These are phyloP conservation scores for Paraphaeosphaeria sporulosa DNA, from an alignment of 2,329 filamentous ascomycete genomes.

Conservation along the genomic window DNA sequence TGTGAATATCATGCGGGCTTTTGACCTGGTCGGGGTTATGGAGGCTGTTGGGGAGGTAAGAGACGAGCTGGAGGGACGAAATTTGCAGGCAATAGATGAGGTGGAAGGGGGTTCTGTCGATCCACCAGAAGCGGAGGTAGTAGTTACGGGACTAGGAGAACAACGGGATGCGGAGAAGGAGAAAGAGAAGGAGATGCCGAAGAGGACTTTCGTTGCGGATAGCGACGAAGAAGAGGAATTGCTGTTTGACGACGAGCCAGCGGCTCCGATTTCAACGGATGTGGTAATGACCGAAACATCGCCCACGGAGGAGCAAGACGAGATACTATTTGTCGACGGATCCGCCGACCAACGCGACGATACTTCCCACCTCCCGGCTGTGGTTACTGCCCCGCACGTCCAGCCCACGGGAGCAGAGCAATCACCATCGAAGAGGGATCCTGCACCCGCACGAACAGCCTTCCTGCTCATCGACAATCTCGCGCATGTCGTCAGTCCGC, in stretches of 20 bases:
- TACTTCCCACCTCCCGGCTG: background rate
- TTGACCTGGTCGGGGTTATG: constrained; percentile 57
- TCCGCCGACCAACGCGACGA: background rate
- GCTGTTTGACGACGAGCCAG: constrained; percentile 39
- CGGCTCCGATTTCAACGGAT: constrained; percentile 24
- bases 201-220: constrained; percentile 40
- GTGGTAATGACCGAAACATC: constrained; percentile 45
- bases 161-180: constrained; percentile 7
- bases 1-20: constrained; percentile 59
- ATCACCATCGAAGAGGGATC: background rate
- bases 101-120: constrained; percentile 9
- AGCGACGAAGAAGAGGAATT: constrained; percentile 51
- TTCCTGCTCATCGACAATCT: constrained; percentile 53
- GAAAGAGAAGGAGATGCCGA: constrained; percentile 37
- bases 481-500: constrained; percentile 45
- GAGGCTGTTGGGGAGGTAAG: constrained; percentile 57
- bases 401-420: background rate
- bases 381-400: background rate
- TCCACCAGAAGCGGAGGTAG: background rate
- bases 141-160: constrained; percentile 26
- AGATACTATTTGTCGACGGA: constrained; percentile 44
- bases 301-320: constrained; percentile 50
- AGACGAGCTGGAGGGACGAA: constrained; percentile 39
- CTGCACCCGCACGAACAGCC: constrained; percentile 16
- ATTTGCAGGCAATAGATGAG: constrained; percentile 24